Evolutionary conservation across 306 rosid species (phyloP).

Genomic region (Fagus crenata): DNA sequence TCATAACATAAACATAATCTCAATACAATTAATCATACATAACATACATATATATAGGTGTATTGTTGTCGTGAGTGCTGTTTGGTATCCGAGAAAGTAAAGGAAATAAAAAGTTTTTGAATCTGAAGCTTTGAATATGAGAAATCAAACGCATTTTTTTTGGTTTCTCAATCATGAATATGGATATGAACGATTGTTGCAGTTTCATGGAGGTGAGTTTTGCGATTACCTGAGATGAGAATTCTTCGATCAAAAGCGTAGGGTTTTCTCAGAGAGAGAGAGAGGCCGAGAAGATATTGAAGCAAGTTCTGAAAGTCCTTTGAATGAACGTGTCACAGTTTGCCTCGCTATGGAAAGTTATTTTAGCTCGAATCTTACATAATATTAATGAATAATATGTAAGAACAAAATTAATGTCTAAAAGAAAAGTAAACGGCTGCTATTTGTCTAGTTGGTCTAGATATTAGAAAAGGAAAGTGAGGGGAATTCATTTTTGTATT

Average conservation of each 20-base stretch:
- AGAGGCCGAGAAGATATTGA: background rate
- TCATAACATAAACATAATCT: background rate
- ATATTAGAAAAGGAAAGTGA: no score
- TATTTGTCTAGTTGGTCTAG: no score
- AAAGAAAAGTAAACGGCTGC: no score
- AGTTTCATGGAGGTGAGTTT: background rate
- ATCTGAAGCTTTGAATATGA: background rate
- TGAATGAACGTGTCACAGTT: no score
- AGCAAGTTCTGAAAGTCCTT: background rate
- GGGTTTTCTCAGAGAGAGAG: background rate
- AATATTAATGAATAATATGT: no score
- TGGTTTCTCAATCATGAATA: background rate
- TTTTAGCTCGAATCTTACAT: no score
- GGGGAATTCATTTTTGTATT: no score
- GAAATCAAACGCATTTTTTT: background rate
- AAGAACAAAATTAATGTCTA: no score
- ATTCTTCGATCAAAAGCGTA: background rate
- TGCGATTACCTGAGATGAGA: background rate
- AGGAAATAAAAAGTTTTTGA: constrained; percentile 3
- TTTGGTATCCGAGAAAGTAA: background rate
- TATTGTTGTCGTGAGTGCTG: background rate
- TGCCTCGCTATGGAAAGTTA: no score
- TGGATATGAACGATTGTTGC: background rate
- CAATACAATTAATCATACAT: background rate
- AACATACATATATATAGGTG: background rate